Conservation (phyloP, 2,329 filamentous ascomycete species). For the Exophiala spinifera region DNA sequence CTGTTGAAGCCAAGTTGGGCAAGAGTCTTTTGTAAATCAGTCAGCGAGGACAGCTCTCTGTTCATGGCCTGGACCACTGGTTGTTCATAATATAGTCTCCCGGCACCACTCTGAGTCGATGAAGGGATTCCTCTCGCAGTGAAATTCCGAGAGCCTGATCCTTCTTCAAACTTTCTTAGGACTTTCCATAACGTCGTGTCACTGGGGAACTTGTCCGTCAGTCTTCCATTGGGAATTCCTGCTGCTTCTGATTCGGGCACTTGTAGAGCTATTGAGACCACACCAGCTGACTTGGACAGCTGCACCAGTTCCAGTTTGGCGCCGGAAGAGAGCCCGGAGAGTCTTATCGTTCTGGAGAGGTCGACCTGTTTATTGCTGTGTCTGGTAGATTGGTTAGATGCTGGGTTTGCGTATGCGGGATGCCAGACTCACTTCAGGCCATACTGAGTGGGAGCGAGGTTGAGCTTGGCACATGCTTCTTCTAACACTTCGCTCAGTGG, state of each 20-base stretch:
- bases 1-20: slow-evolving; percentile 82
- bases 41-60: slow-evolving; percentile 70
- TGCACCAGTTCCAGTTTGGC: slow-evolving; percentile 91
- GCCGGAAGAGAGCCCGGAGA: slow-evolving; percentile 76
- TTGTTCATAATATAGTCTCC: slow-evolving; percentile 82
- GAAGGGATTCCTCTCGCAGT: slow-evolving; percentile 76
- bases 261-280: slow-evolving; percentile 85
- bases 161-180: slow-evolving; percentile 83
- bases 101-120: slow-evolving; percentile 53
- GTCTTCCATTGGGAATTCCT: slow-evolving; percentile 61
- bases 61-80: slow-evolving; percentile 83
- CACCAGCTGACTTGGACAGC: slow-evolving; percentile 77
- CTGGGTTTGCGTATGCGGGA: neutral
- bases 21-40: slow-evolving; percentile 83
- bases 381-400: slow-evolving; percentile 41
- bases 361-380: slow-evolving; percentile 83
- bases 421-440: slow-evolving; percentile 67
- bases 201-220: slow-evolving; percentile 83
- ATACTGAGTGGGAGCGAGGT: slow-evolving; percentile 68
- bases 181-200: slow-evolving; percentile 87
- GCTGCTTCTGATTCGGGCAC: slow-evolving; percentile 69
- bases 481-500: slow-evolving; percentile 81
- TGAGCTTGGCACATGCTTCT: slow-evolving; percentile 82
- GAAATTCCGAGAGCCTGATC: slow-evolving; percentile 66
- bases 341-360: slow-evolving; percentile 77